Evolutionary conservation across 2,329 filamentous ascomycete species (phyloP), one percentile per base, ranked within the genome.

Genomic region (Pseudopithomyces chartarum): DNA sequence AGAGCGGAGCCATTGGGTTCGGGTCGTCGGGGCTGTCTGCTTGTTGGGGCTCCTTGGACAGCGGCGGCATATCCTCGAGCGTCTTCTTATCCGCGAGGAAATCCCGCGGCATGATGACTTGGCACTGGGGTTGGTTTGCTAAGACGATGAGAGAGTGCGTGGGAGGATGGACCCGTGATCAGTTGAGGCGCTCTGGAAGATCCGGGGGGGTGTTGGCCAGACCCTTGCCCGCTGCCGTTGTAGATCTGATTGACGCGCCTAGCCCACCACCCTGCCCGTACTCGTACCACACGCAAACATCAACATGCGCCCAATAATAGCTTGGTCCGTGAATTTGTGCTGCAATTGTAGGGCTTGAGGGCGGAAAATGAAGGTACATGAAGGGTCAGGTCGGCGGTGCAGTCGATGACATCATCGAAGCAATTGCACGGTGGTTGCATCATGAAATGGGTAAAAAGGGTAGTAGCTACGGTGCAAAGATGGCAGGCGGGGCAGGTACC

Each of bases 91-190:
- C 74, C 42, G 75, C 69, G 49, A 75, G 61, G 17, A 80, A 68
- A 61, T 80, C 77, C 59, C 77, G 74, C 45, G 79, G 79, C 78
- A 81, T 81, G 49, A 60, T 64, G 62, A 59, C 57, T 51, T 29
- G 47, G 47, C 22, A 23, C 34, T 32, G 47, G 34, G 47, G 34
- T 32, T 39, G 47, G 47, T 23, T 32, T 50, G 34, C 47, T 39
- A 17, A 19, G 20, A 26, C 5, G 38, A 10, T 23, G 48, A 42
- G 48, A 23, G 38, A 23, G 42, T 42, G 48, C 23, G 26, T 51
- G 48, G 23, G 48, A 33, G 26, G 48, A 17, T n/a, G 38, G n/a
- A 26, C 48, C 48, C 48, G 48, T 51, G 48, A 51, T 51, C 38
- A 26, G 22, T 29, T 20, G 34, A 40, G 29, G 47, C 8, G 36